phyloP scores from a whole-genome alignment of 768 basidiomycete species.

The Mycena venus region DNA sequence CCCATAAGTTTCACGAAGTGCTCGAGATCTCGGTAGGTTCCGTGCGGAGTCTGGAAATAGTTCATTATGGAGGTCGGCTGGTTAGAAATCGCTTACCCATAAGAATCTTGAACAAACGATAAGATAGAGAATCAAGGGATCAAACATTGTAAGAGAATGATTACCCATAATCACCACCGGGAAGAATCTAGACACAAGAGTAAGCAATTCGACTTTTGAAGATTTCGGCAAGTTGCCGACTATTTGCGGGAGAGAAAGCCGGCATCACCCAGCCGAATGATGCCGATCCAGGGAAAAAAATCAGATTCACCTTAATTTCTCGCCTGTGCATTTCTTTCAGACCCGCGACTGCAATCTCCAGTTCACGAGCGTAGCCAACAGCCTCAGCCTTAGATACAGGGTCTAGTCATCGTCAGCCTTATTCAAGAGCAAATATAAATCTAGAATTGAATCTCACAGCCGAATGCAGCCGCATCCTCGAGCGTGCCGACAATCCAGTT shows the following conservation, averaged over 20 bases:
- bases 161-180: conserved; percentile 54
- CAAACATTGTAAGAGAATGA: neutral
- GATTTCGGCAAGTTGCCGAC: too few relatives aligned
- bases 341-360: conserved; percentile 47
- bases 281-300: too few relatives aligned
- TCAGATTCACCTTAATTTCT: conserved; percentile 40
- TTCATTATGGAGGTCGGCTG: conserved; percentile 32
- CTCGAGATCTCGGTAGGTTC: conserved; percentile 52
- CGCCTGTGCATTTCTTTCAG: conserved; percentile 52
- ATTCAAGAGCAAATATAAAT: neutral
- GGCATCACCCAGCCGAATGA: too few relatives aligned
- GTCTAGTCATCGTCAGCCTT: conserved; percentile 1
- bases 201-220: too few relatives aligned
- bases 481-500: conserved; percentile 44
- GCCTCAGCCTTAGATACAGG: conserved; percentile 33
- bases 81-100: conserved; percentile 22
- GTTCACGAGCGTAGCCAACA: conserved; percentile 44
- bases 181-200: conserved; percentile 37
- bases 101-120: neutral
- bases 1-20: conserved; percentile 51
- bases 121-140: neutral
- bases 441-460: conserved; percentile 30
- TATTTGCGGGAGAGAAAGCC: too few relatives aligned
- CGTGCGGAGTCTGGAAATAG: conserved; percentile 46
- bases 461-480: conserved; percentile 40